phyloP scores from a whole-genome alignment of 768 basidiomycete genomes.

The Inosperma sp. region DNA sequence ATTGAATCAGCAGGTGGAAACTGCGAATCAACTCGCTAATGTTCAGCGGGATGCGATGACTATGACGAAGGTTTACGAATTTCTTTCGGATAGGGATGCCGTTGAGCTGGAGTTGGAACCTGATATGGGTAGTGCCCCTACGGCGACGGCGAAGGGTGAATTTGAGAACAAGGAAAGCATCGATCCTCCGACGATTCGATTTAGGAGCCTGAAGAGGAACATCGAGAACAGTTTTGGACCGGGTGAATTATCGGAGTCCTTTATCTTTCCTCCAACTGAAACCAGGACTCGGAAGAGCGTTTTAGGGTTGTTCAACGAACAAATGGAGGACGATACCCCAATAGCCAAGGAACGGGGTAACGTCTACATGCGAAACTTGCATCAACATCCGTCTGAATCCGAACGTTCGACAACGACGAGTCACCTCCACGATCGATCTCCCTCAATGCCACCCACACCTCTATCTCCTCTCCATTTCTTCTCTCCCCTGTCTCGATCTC shows the following conservation, averaged over 20 bases:
- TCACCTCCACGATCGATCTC: conserved; percentile 17
- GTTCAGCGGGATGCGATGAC: conserved; percentile 70
- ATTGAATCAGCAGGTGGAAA: conserved; percentile 57
- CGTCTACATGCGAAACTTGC: conserved; percentile 20
- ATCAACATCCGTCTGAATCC: conserved; percentile 31
- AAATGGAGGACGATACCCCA: conserved; percentile 4
- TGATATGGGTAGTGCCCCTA: conserved; percentile 12
- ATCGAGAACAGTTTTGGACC: conserved; percentile 33
- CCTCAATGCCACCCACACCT: conserved; percentile 10
- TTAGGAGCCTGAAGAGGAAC: conserved; percentile 43
- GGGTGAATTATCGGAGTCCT: conserved; percentile 16
- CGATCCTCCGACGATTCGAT: conserved; percentile 37
- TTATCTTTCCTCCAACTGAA: conserved; percentile 16
- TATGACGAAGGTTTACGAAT: conserved; percentile 68
- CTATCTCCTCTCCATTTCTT: conserved; percentile 34
- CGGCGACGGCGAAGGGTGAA: conserved; percentile 13
- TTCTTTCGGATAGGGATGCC: conserved; percentile 50
- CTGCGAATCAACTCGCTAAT: conserved; percentile 54
- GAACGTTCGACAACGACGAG: conserved; percentile 30
- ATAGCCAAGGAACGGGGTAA: conserved; percentile 9
- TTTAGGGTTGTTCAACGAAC: conserved; percentile 54
- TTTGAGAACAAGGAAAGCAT: not conserved
- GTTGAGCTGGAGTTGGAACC: conserved; percentile 43
- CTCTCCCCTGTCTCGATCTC: conserved; percentile 20
- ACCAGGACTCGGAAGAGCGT: conserved; percentile 48